Evolutionary conservation across 768 basidiomycete genomes (phyloP), one percentile per base, ranked within the genome.

Genomic region (Grammothele lineata): DNA sequence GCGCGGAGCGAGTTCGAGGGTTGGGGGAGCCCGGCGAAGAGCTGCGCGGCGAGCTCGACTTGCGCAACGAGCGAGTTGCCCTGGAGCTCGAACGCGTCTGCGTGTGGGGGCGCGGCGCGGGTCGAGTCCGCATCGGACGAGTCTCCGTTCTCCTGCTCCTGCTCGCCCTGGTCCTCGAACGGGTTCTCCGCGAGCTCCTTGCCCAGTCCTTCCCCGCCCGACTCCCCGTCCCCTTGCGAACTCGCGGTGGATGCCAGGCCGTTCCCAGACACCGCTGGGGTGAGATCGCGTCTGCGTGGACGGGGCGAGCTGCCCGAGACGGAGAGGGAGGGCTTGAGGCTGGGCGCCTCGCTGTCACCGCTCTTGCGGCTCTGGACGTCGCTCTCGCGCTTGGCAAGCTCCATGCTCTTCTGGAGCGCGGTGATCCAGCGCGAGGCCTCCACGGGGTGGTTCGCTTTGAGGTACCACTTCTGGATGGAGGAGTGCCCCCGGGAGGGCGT

Each of bases 361-460:
- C 78, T 79, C 48, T 54, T 60, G 30, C 77, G 65, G 30, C 66
- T 66, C 1, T 33, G 30, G n/a, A 40, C 40, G 18, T 41, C 57
- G 17, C 51, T 47, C 27, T 75, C 71, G n/a, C 70, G 70, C 46
- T 74, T 75, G 39, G 73, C 76, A 74, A 81, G 85, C 25, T 92
- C 87, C 48, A 92, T 84, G 51, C 81, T 84, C 60, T 77, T 78
- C 15, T 68, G 66, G 38, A 97, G 76, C 0, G 85, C 86, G 47
- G 85, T 80, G 2, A 81, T 80, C 94, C 94, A 97, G 10, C 93
- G 76, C 4, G 85, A 75, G 4, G 90, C 90, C 64, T 97, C 94
- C 5, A 88, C 89, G 0, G 87, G 90, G 57, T 96, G 92, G 51
- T 83, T 87, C 0, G 87, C 86, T 47, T 83, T 85, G 65, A 92